phyloP scores from a whole-genome alignment of 2,329 filamentous ascomycete genomes.

The Alternaria postmessia region DNA sequence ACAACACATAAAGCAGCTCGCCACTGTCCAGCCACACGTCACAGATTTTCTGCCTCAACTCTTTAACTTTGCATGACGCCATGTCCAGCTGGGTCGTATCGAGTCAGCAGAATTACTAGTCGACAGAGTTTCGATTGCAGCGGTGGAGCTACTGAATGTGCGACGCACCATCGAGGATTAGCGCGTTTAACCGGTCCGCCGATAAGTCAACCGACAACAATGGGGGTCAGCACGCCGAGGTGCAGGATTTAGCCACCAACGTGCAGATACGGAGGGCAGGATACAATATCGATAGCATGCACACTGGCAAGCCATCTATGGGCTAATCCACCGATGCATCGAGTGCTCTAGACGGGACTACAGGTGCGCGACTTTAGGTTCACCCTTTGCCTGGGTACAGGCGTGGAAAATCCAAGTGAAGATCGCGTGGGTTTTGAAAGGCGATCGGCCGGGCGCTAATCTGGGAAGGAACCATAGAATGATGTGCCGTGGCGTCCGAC shows the following conservation, averaged over 20 bases:
- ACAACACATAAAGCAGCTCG: conserved; percentile 17
- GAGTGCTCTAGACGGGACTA: not conserved
- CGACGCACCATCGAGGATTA: conserved; percentile 15
- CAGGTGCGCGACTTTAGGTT: not conserved
- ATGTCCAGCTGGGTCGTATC: conserved; percentile 4
- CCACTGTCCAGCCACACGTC: conserved; percentile 18
- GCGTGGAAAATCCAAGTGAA: not conserved
- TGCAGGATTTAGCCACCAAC: conserved; percentile 16
- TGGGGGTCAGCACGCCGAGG: conserved; percentile 9
- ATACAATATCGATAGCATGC: conserved; percentile 13
- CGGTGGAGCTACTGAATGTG: conserved; percentile 4
- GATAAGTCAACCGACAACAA: conserved; percentile 11
- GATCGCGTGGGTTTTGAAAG: conserved; percentile 5
- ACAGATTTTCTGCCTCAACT: conserved; percentile 8
- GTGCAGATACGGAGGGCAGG: conserved; percentile 13
- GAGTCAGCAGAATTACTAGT: conserved; percentile 8
- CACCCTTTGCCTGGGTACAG: not conserved
- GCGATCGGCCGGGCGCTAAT: conserved; percentile 21
- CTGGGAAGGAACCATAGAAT: conserved; percentile 1
- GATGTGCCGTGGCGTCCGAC: conserved; percentile 11
- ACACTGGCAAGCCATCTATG: not conserved
- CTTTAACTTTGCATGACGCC: conserved; percentile 10
- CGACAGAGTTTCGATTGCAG: conserved; percentile 8
- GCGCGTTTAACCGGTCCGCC: conserved; percentile 8
- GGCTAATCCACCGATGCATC: conserved; percentile 1